phyloP scores from a whole-genome alignment of 352 stramenopile species.

The Paralagenidium karlingii region DNA sequence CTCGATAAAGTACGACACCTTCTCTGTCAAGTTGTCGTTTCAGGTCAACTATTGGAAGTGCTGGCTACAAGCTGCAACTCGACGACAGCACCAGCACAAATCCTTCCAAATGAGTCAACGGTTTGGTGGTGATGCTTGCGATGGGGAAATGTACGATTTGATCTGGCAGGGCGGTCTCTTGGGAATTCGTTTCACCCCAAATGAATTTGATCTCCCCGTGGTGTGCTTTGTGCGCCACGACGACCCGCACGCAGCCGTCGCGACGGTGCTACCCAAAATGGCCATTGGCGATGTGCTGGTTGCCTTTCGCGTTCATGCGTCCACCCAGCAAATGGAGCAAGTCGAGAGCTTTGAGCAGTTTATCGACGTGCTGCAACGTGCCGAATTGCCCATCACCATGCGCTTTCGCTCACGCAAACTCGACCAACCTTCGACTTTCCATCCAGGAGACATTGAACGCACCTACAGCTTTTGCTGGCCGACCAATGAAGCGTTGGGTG shows the following conservation, averaged over 20 bases:
- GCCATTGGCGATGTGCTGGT: slow-evolving; percentile 54
- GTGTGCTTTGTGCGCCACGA: slow-evolving; percentile 33
- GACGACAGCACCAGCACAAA: too few relatives aligned
- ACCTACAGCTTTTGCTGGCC: slow-evolving; percentile 46
- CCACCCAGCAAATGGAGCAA: slow-evolving; percentile 10
- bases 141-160: too few relatives aligned
- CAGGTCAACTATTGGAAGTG: too few relatives aligned
- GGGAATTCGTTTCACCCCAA: slow-evolving; percentile 61
- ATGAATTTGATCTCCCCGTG: slow-evolving; percentile 45
- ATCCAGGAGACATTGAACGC: slow-evolving; percentile 16
- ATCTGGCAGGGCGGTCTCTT: slow-evolving; percentile 34
- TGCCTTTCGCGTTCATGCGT: slow-evolving; percentile 18
- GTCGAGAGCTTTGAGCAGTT: slow-evolving; percentile 31
- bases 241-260: slow-evolving; percentile 17
- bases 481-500: slow-evolving; percentile 27
- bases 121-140: too few relatives aligned
- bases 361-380: slow-evolving; percentile 32
- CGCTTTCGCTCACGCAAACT: slow-evolving; percentile 45
- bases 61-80: too few relatives aligned
- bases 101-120: too few relatives aligned
- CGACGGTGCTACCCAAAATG: slow-evolving; percentile 30
- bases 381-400: slow-evolving; percentile 41
- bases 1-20: too few relatives aligned
- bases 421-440: slow-evolving; percentile 19
- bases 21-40: too few relatives aligned